A percentile compares a stretch with the other conserved stretches of the same genome.
Evolutionary conservation across 495 filamentous ascomycete genomes (phyloP).

Genomic region (Patellaria atrata): DNA sequence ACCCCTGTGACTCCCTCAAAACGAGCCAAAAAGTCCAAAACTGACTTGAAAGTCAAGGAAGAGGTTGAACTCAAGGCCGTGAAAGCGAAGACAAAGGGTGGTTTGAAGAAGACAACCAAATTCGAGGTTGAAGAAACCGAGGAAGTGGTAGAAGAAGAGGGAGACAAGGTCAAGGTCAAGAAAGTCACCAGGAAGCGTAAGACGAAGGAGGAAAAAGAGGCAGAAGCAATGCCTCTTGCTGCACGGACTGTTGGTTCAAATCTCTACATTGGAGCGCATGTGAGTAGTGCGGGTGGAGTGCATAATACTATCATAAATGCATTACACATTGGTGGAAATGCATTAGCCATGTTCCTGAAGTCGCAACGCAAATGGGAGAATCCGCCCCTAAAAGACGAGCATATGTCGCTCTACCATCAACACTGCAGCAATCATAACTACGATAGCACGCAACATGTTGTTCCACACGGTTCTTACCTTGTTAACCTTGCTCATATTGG

Average conservation of each 20-base stretch:
- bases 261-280: slow-evolving; percentile 85
- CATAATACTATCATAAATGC: slow-evolving; percentile 78
- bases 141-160: slow-evolving; percentile 16
- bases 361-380: slow-evolving; percentile 92
- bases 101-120: slow-evolving; percentile 3
- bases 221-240: slow-evolving; percentile 49
- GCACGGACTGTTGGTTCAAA: slow-evolving; percentile 52
- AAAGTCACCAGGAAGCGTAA: slow-evolving; percentile 31
- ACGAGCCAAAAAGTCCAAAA: slow-evolving; percentile 1
- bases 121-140: slow-evolving; percentile 3
- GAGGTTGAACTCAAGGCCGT: background rate
- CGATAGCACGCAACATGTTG: slow-evolving; percentile 42
- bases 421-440: slow-evolving; percentile 57
- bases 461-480: slow-evolving; percentile 91
- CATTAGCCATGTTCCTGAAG: slow-evolving; percentile 89
- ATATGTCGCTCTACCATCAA: slow-evolving; percentile 48
- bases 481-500: slow-evolving; percentile 87
- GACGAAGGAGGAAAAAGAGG: slow-evolving; percentile 31
- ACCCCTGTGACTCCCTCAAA: too few relatives aligned
- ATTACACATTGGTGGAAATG: slow-evolving; percentile 71
- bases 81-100: slow-evolving; percentile 1
- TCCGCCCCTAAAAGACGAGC: slow-evolving; percentile 55
- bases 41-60: background rate
- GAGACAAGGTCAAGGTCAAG: slow-evolving; percentile 21
- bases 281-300: slow-evolving; percentile 76